Evolutionary conservation across 148 eudicot genomes (phyloP), one percentile per base, ranked within the genome.

Genomic region (Arbutus unedo): DNA sequence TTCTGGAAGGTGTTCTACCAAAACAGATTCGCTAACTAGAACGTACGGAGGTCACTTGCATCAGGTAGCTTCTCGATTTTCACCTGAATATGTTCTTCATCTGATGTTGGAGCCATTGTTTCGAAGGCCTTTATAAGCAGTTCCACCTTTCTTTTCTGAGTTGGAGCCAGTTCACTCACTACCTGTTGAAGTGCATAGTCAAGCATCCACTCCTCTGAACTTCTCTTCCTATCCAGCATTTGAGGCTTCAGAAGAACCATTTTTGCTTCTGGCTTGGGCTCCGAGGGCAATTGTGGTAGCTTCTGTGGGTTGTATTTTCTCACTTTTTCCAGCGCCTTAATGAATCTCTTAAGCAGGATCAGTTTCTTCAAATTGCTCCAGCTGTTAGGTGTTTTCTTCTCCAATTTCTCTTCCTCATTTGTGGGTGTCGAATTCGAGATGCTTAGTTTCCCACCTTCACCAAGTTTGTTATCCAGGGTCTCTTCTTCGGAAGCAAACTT

Each of bases 131-230:
- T 90, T 72, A 96, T 90, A 48, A 96, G 94, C 83, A 91, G 66
- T 70, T 91, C 82, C 41, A 96, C 99, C 86, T 91, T 89, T 84
- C 83, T 89, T 87, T 91, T 95, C 92, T 93, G 93, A 75, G 91
- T 91, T 21, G 96, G 98, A 82, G 91, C 94, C 47, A 96, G 90
- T 86, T 91, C 86, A 76, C 91, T 79, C 11, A 96, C 87, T 19
- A 89, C 98, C 85, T 93, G 91, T 83, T 87, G 91, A 79, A 96
- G 98, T 79, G 99, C 99, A 88, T 88, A 90, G 83, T 96, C 97
- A 75, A 96, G 92, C 98, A 94, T 93, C 98, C 96, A 94, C 85
- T 94, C 93, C 82, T 94, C 98, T 9, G 90, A 77, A 55, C 74
- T 91, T 85, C 84, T 94, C 83, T 88, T 90, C 76, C 73, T 89